Evolutionary conservation across 768 basidiomycete genomes (phyloP).

Genomic region (Favolaschia claudopus): DNA sequence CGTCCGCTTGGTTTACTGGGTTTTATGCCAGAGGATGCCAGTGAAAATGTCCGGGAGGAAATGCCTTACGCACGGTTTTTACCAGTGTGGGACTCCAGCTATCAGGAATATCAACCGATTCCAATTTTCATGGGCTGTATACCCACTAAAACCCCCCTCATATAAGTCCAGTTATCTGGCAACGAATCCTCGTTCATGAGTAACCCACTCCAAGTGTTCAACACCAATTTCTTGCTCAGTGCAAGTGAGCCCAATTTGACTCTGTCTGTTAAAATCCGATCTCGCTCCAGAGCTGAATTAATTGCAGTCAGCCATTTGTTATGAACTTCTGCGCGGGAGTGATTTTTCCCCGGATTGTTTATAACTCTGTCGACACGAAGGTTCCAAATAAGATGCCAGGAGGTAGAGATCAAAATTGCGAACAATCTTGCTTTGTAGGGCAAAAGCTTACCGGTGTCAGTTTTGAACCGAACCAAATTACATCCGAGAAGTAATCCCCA

Average conservation of each 20-base stretch:
- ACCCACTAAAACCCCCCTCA: too few relatives aligned
- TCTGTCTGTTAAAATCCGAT: not conserved
- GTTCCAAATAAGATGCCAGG: not conserved
- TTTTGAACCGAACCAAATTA: not conserved
- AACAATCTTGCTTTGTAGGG: not conserved
- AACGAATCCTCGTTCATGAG: too few relatives aligned
- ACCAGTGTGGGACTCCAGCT: too few relatives aligned
- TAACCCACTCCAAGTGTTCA: not conserved
- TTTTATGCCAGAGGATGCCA: too few relatives aligned
- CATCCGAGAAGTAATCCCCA: not conserved
- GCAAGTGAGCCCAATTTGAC: not conserved
- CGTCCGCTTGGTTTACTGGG: too few relatives aligned
- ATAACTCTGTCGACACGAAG: not conserved
- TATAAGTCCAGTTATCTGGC: too few relatives aligned
- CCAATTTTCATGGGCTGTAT: too few relatives aligned
- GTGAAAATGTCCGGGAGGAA: too few relatives aligned
- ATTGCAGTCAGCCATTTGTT: slow-evolving; percentile 2
- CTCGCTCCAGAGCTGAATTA: not conserved
- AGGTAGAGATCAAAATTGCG: not conserved
- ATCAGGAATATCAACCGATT: too few relatives aligned
- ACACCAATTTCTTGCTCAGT: not conserved
- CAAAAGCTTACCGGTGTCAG: not conserved
- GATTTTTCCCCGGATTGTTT: not conserved
- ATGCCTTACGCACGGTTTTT: too few relatives aligned
- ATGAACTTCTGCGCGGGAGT: not conserved